phyloP scores from a whole-genome alignment of 371 early-diverging fungal genomes.

The Apophysomyces ossiformis region DNA sequence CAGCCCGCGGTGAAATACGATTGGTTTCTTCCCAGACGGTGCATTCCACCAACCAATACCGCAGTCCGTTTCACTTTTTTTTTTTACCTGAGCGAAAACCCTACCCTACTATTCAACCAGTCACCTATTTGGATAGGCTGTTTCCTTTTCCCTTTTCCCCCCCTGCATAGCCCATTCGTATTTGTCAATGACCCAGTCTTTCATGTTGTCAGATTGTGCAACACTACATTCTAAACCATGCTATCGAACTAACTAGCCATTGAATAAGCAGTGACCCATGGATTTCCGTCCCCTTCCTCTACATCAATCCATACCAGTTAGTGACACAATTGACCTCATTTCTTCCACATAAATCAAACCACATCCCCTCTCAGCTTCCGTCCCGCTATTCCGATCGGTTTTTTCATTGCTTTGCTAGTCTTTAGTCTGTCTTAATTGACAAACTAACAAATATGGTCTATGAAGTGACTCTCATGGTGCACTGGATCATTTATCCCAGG shows the following conservation, averaged over 20 bases:
- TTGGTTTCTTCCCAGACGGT: background rate
- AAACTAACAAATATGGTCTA: too few species aligned
- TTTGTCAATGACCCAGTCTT: constrained; percentile 11
- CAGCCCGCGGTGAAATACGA: background rate
- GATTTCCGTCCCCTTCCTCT: too few species aligned
- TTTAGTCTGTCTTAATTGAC: too few species aligned
- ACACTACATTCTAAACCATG: background rate
- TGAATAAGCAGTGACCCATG: too few species aligned
- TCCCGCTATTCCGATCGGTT: background rate
- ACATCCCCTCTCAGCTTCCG: background rate
- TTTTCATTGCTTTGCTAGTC: background rate
- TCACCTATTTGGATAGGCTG: background rate
- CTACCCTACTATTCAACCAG: too few species aligned
- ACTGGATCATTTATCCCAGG: background rate
- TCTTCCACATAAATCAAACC: background rate
- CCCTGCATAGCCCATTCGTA: constrained; percentile 5
- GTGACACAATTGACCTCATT: too few species aligned
- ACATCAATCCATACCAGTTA: too few species aligned
- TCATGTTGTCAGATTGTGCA: background rate
- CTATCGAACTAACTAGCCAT: too few species aligned
- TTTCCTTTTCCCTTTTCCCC: too few species aligned
- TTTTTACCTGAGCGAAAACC: too few species aligned
- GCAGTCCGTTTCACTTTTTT: too few species aligned
- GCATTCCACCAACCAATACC: too few species aligned
- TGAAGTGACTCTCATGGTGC: background rate